phyloP scores from a whole-genome alignment of 2,329 filamentous ascomycete species.

The Monosporascus ibericus region DNA sequence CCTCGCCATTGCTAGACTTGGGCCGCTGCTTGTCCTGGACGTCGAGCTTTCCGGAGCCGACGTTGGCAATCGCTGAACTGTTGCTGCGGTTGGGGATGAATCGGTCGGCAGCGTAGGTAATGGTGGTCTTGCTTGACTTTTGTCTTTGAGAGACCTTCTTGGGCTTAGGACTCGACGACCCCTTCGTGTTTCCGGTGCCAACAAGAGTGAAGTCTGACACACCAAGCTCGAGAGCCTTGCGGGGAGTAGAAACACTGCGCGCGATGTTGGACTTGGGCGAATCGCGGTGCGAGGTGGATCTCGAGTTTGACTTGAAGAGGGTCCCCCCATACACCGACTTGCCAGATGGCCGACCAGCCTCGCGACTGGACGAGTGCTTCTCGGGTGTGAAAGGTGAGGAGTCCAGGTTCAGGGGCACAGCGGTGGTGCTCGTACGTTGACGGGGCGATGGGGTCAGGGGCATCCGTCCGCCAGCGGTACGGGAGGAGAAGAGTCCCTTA shows the following conservation, averaged over 20 bases:
- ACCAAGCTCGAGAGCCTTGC: constrained; percentile 77
- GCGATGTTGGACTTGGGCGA: constrained; percentile 98
- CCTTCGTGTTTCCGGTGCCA: constrained; percentile 66
- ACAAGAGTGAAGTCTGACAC: constrained; percentile 89
- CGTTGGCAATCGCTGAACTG: constrained; percentile 80
- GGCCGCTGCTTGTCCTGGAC: constrained; percentile 62
- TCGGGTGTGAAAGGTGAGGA: constrained; percentile 76
- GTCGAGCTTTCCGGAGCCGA: constrained; percentile 78
- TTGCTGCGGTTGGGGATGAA: constrained; percentile 93
- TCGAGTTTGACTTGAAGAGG: constrained; percentile 66
- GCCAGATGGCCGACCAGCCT: constrained; percentile 42
- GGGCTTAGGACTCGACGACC: constrained; percentile 46
- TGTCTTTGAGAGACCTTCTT: constrained; percentile 48
- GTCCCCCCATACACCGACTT: constrained; percentile 79
- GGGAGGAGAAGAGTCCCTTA: constrained; percentile 82
- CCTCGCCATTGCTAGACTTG: constrained; percentile 64
- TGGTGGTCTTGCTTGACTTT: constrained; percentile 65
- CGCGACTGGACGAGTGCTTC: constrained; percentile 46
- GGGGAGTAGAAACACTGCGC: constrained; percentile 65
- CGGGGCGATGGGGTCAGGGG: constrained; percentile 89
- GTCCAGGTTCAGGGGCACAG: constrained; percentile 45
- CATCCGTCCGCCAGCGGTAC: constrained; percentile 90
- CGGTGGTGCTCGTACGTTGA: constrained; percentile 47
- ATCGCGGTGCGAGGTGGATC: constrained; percentile 61
- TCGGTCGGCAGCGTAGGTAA: constrained; percentile 77